Conservation (phyloP, 106 monocot species). For the Gastrodia elata region DNA sequence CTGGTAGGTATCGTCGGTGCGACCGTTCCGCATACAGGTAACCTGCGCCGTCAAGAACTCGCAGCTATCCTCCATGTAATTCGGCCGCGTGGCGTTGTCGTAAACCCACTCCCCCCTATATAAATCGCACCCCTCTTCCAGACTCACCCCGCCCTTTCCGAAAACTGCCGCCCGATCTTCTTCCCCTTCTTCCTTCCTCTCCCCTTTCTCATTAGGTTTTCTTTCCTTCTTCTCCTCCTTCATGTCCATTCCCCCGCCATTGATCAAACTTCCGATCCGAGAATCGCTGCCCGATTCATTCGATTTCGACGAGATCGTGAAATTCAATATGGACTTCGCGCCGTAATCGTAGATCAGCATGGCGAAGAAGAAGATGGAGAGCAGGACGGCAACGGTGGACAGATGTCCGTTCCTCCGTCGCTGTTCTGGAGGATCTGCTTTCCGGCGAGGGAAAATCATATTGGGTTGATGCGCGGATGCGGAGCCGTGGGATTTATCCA, state of each 20-base stretch:
- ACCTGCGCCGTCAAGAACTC: slow-evolving; percentile 83
- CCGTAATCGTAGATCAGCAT: slow-evolving; percentile 18
- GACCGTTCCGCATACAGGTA: slow-evolving; percentile 83
- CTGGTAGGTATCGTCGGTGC: slow-evolving; percentile 64
- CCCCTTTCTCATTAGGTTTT: not conserved
- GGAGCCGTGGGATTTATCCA: not conserved
- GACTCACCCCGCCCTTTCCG: slow-evolving; percentile 21
- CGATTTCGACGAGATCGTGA: slow-evolving; percentile 24
- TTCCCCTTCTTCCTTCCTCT: not conserved
- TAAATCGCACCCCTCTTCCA: slow-evolving; percentile 5
- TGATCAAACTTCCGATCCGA: no score
- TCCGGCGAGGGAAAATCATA: slow-evolving; percentile 9
- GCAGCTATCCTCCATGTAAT: slow-evolving; percentile 66
- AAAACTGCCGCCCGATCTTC: slow-evolving; percentile 2
- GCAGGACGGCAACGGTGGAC: slow-evolving; percentile 16
- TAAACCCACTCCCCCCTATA: slow-evolving; percentile 70
- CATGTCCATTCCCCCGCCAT: not conserved
- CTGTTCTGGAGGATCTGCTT: not conserved
- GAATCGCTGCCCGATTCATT: not conserved
- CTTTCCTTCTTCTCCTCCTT: not conserved
- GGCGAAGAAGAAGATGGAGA: slow-evolving; percentile 5
- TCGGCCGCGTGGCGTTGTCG: slow-evolving; percentile 49
- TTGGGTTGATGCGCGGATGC: slow-evolving; percentile 10
- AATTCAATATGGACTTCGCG: slow-evolving; percentile 2
- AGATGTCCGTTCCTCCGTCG: not conserved